Percentiles rank a stretch among this genome's conserved stretches.
Conservation (phyloP, 2,329 filamentous ascomycete species). For the Epichloe scottii region DNA sequence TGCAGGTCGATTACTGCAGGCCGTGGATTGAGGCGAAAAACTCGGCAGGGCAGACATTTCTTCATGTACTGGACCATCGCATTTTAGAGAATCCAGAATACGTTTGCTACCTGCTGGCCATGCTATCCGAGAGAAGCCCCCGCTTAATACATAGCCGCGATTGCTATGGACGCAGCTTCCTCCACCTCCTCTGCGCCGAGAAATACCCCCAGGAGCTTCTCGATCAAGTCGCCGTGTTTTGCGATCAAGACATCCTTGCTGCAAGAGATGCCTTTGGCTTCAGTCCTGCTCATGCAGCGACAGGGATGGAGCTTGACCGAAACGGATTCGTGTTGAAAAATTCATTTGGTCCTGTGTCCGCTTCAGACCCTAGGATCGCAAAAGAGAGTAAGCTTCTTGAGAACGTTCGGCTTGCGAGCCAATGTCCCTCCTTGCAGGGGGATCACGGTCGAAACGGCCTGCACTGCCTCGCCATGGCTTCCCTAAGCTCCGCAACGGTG, state of each 20-base stretch:
- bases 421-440: constrained; percentile 14
- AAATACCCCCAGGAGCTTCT: constrained; percentile 15
- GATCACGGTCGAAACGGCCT: constrained; percentile 40
- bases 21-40: constrained; percentile 22
- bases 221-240: constrained; percentile 21
- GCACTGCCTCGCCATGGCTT: constrained; percentile 44
- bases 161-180: constrained; percentile 39
- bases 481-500: constrained; percentile 28
- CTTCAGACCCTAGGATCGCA: constrained; percentile 4
- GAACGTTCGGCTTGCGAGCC: constrained; percentile 9
- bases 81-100: constrained; percentile 20
- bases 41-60: constrained; percentile 34
- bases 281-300: constrained; percentile 10
- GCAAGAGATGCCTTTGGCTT: constrained; percentile 38
- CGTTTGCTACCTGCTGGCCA: constrained; percentile 17
- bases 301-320: constrained; percentile 1
- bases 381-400: constrained; percentile 13
- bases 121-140: constrained; percentile 12
- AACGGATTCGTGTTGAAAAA: constrained; percentile 2
- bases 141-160: constrained; percentile 26
- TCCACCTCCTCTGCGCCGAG: constrained; percentile 28
- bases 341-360: constrained; percentile 3
- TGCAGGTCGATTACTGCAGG: constrained; percentile 9
- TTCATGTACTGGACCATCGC: constrained; percentile 27
- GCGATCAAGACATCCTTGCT: constrained; percentile 19